Conservation (phyloP, 768 basidiomycete genomes). For the Trametes elegans region DNA sequence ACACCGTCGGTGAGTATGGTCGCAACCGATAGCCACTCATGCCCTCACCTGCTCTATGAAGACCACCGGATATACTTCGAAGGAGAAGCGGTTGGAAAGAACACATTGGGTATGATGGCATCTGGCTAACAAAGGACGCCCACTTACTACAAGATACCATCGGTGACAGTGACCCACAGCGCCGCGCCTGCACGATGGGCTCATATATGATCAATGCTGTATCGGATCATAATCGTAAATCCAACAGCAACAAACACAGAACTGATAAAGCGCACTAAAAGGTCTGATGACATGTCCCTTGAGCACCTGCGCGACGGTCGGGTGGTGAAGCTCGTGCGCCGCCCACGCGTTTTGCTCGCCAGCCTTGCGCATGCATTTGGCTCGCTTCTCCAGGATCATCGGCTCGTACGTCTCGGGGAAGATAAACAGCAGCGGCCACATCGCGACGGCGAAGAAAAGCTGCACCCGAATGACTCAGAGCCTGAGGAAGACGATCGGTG, state of each 20-base stretch:
- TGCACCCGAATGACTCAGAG: constrained; percentile 26
- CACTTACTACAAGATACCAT: constrained; percentile 27
- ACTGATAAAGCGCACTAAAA: constrained; percentile 15
- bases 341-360: constrained; percentile 16
- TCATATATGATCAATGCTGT: constrained; percentile 22
- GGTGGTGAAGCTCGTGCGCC: constrained; percentile 19
- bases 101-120: no score
- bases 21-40: background rate
- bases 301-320: constrained; percentile 15
- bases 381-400: constrained; percentile 19
- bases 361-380: constrained; percentile 12
- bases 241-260: no score
- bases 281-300: constrained; percentile 18
- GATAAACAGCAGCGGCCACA: constrained; percentile 19
- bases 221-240: background rate
- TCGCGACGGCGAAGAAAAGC: constrained; percentile 15
- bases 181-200: constrained; percentile 24
- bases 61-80: constrained; percentile 25
- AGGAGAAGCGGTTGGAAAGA: constrained; percentile 19
- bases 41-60: constrained; percentile 20
- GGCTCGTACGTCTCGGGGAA: constrained; percentile 25
- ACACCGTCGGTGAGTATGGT: background rate
- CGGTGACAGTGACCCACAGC: constrained; percentile 22
- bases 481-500: background rate
- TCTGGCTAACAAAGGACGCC: background rate